These are phyloP conservation scores for Rubia yunnanensis DNA, from an alignment of 257 asterid species.

Conservation along the genomic window DNA sequence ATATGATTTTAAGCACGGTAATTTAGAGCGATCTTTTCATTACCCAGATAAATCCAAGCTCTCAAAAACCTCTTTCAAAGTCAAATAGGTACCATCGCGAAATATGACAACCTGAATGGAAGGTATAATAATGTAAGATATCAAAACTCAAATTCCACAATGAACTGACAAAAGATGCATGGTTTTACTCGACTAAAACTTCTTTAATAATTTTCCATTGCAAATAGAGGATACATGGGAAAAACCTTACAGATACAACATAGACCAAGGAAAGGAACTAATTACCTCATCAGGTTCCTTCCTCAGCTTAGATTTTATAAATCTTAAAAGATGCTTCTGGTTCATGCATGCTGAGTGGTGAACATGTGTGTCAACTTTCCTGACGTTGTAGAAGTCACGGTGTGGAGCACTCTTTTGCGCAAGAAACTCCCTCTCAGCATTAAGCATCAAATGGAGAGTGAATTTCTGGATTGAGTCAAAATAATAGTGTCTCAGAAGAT, in stretches of 20 bases:
- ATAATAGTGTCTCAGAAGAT: not conserved
- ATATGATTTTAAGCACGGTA: constrained; percentile 10
- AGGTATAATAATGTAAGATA: not conserved
- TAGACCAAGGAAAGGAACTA: constrained; percentile 3
- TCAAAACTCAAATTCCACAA: not conserved
- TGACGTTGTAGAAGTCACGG: constrained; percentile 93
- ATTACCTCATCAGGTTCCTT: constrained; percentile 97
- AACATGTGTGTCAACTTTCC: constrained; percentile 97
- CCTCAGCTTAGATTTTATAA: constrained; percentile 87
- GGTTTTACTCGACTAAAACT: not conserved
- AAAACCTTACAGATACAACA: constrained; percentile 12
- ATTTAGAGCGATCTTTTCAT: constrained; percentile 9
- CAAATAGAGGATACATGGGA: not conserved
- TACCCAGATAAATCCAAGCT: constrained; percentile 97
- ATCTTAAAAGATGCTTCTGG: constrained; percentile 92
- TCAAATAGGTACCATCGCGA: constrained; percentile 85
- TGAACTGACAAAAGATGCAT: not conserved
- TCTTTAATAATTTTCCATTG: not conserved
- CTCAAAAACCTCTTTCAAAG: constrained; percentile 87
- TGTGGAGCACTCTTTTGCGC: constrained; percentile 99
- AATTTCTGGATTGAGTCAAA: constrained; percentile 52
- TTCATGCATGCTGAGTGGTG: constrained; percentile 99
- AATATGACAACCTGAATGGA: constrained; percentile 77
- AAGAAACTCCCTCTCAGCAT: constrained; percentile 94
- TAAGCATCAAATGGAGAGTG: constrained; percentile 98